Base-by-base conservation (phyloP, 257 asterid genomes). In the Verbena officinalis region DNA sequence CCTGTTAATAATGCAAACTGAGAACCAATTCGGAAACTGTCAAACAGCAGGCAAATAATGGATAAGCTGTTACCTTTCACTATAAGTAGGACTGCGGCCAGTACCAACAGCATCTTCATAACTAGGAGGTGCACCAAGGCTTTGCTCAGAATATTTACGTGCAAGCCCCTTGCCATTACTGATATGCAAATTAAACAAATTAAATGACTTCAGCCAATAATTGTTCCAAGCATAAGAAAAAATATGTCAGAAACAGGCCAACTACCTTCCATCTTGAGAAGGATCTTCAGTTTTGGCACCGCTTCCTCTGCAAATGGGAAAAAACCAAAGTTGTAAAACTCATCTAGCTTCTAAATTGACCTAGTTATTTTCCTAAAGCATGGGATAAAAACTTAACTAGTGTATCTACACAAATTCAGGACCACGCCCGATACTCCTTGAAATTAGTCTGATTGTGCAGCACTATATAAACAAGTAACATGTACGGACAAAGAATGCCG, bases 191-290 rank as follows among this genome's bases (percentile, higher is more conserved):
- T n/a, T 21, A 44, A 55, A 65, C 7, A 9, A n/a, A 58, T 51
- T 7, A 48, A 13, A 27, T 2, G 4, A 15, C 21, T 55, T 64
- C 56, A 33, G 39, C 69, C 38, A 20, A 51, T 14, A 42, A n/a
- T 43, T 50, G 14, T 67, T 49, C 15, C 54, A 42, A 59, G 45
- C 31, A 62, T 22, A 58, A 57, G 61, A 75, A 5, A 34, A 19
- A 65, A 44, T 31, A 49, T 19, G 55, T 52, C 17, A 56, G n/a
- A 55, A 50, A 49, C 23, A 45, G 52, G 39, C 20, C 27, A 54
- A 59, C n/a, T 11, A 94, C 97, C 99, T 88, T 84, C 95, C 96
- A 70, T 90, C 91, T 55, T 82, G 97, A 71, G 88, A 78, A 49
- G 69, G 86, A 68, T 86, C 95, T 67, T 83, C 96, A 66, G 86